Evolutionary conservation across 305 asterid species (phyloP), one percentile per base, ranked within the genome.

Genomic region (Fraxinus baroniana): DNA sequence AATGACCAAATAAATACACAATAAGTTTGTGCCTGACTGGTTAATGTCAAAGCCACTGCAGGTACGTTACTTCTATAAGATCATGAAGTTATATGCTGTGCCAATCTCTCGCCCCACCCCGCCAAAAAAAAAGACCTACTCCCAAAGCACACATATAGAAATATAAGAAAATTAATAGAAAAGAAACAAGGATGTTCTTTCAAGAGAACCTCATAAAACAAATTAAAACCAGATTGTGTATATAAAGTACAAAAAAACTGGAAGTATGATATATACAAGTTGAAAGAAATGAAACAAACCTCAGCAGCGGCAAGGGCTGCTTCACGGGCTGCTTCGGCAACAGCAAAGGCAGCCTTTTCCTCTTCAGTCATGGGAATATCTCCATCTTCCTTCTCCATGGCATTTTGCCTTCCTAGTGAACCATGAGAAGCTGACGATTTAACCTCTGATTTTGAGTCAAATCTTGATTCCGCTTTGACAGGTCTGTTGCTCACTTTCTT

Each of bases 301-400:
- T 97, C 92, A 32, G 95, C 98, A 88, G 98, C 99, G 74, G 97
- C 98, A 86, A 90, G 79, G 60, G 97, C 98, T 22, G 98, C 97
- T 89, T 91, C 90, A 78, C 91, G 98, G 84, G 99, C 97, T 76
- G 93, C 98, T 88, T 97, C 98, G 77, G 98, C 98, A 82, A 94
- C 97, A 73, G 92, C 98, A 86, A 91, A 85, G 66, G 99, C 99
- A 83, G 95, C 93, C 88, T 87, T 91, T 85, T 97, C 99, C 89
- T 95, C 98, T 82, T 95, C 97, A 77, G 98, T 90, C 92, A 94
- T 88, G 82, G 92, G 91, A 37, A 90, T 83, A 80, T 88, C 94
- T 73, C 62, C 87, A 52, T 33, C 81, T 66, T 86, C 93, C 84
- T 89, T 92, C 80, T 76, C 90, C 80, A 60, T 60, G 77, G 60